A percentile compares a stretch with the other conserved stretches of the same genome.
phyloP scores from a whole-genome alignment of 2,329 filamentous ascomycete genomes.

The Aspergillus ochraceus region DNA sequence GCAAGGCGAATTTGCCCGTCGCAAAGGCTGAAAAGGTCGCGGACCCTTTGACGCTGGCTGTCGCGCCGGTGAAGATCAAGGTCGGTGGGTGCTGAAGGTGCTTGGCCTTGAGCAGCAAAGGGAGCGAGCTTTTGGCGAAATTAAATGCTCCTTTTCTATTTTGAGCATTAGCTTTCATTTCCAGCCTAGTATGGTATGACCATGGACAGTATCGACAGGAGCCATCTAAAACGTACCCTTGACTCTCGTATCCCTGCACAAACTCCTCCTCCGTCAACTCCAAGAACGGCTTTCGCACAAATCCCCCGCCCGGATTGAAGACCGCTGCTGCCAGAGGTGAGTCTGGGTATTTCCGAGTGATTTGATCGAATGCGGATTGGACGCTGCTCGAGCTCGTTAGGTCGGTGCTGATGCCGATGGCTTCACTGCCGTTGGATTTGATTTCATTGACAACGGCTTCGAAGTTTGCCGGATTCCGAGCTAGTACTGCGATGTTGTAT shows the following conservation, averaged over 20 bases:
- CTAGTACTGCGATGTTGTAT: conserved; percentile 62
- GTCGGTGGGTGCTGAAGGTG: conserved; percentile 67
- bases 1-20: conserved; percentile 74
- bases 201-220: background rate
- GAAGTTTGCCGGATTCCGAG: conserved; percentile 59
- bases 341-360: conserved; percentile 54
- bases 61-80: conserved; percentile 84
- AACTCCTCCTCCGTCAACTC: conserved; percentile 62
- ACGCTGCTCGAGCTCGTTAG: conserved; percentile 55
- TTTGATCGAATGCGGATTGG: conserved; percentile 53
- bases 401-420: conserved; percentile 62
- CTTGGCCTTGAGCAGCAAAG: conserved; percentile 64
- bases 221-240: conserved; percentile 41
- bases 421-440: conserved; percentile 58
- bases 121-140: conserved; percentile 72
- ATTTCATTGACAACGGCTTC: conserved; percentile 59
- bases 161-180: background rate
- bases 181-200: background rate
- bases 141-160: conserved; percentile 64
- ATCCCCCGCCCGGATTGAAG: conserved; percentile 61
- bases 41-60: conserved; percentile 73
- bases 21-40: conserved; percentile 71
- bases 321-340: conserved; percentile 54
- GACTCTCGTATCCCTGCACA: conserved; percentile 49
- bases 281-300: conserved; percentile 61